Base-by-base conservation (phyloP, 352 stramenopile genomes). In the Phytopythium ostracodes region DNA sequence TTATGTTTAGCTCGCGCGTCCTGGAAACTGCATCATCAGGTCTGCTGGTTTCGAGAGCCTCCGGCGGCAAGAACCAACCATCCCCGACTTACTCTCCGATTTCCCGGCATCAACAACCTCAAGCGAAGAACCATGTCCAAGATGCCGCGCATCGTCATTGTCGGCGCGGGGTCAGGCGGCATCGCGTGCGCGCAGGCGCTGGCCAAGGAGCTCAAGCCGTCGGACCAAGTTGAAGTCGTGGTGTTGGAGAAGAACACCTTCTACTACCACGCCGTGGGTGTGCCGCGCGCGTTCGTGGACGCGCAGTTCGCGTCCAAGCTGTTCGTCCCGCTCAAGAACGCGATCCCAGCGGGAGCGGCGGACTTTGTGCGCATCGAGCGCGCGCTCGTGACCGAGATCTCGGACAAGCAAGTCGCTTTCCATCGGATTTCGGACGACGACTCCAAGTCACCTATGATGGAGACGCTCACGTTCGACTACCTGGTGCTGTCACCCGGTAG, bases 191-290 rank as follows among this genome's bases (percentile, higher is more conserved):
- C 70, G 7, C 67, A 84, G 63, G 62, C 61, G 1, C 56, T 84
- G 1, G 69, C 69, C 22, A 70, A 60, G 29, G 52, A 25, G 20
- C 63, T 83, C 38, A 64, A 49, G 0, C 14, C 56, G 0, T 53
- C 59, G 9, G 68, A 76, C 63, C 59, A 75, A 0, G 66, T 61
- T 1, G 56, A 77, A 42, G 70, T 81, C 24, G 51, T 79, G 2
- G 14, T 84, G 18, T 43, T 84, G 3, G 75, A 84, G 50, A 77
- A 79, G 55, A 75, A 63, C n/a, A 55, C 66, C 27, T 77, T 66
- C 60, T 75, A 62, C 20, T 81, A 71, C 50, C 72, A 84, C 55
- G 65, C 57, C 20, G 61, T 84, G 12, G 70, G 65, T 6, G 62
- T 67, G 2, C 75, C 73, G 9, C 72, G 75, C 8, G 72, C 67